phyloP scores from a whole-genome alignment of 495 filamentous ascomycete species.

The Ramalina peruviana region DNA sequence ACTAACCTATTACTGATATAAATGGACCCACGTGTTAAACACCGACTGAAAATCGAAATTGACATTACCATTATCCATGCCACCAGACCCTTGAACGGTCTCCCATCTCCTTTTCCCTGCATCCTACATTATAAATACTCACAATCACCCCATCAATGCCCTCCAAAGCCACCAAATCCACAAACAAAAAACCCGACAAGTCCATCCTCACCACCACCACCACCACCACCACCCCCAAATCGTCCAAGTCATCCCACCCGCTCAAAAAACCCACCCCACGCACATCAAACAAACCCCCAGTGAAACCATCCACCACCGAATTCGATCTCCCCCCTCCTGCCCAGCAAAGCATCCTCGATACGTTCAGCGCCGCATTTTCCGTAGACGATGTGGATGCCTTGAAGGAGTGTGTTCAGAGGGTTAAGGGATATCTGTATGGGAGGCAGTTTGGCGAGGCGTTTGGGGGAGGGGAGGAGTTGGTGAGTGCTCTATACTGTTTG shows the following conservation, averaged over 20 bases:
- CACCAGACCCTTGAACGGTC: too few relatives aligned
- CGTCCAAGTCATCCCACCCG: background rate
- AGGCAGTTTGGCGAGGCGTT: slow-evolving; percentile 76
- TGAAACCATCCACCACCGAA: background rate
- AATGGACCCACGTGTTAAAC: too few relatives aligned
- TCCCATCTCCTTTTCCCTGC: too few relatives aligned
- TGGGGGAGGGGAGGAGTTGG: slow-evolving; percentile 34
- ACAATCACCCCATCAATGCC: too few relatives aligned
- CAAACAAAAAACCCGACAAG: background rate
- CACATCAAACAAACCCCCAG: background rate
- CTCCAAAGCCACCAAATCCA: too few relatives aligned
- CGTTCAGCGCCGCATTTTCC: slow-evolving; percentile 53
- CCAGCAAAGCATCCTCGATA: slow-evolving; percentile 34
- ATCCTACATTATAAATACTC: too few relatives aligned
- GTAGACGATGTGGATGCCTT: slow-evolving; percentile 22
- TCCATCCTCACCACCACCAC: background rate
- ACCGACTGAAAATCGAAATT: too few relatives aligned
- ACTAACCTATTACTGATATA: too few relatives aligned
- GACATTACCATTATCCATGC: too few relatives aligned
- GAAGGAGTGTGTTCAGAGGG: slow-evolving; percentile 48
- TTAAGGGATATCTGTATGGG: slow-evolving; percentile 74
- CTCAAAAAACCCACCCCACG: background rate
- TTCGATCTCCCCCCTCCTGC: too few relatives aligned
- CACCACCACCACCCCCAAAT: background rate
- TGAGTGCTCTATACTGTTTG: too few relatives aligned